A percentile compares a stretch with the other conserved stretches of the same genome.
phyloP scores from a whole-genome alignment of 768 basidiomycete genomes.

The Auricularia sp. region DNA sequence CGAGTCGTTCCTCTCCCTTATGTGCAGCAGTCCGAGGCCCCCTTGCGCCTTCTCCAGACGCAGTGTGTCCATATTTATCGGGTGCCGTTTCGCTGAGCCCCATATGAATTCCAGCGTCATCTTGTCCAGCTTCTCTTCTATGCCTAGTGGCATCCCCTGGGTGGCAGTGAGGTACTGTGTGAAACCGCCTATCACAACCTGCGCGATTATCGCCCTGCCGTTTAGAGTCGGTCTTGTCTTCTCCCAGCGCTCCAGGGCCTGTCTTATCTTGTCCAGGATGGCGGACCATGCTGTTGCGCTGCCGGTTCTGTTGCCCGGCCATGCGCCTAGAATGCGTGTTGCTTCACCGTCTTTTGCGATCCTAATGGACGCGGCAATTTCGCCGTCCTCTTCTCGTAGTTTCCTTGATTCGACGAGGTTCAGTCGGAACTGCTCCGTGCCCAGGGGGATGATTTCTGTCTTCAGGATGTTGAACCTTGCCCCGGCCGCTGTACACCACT shows the following conservation, averaged over 20 bases:
- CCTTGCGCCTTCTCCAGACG: not conserved
- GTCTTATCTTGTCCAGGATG: slow-evolving; percentile 18
- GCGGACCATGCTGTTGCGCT: slow-evolving; percentile 17
- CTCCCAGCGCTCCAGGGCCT: slow-evolving; percentile 16
- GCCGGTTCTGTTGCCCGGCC: slow-evolving; percentile 19
- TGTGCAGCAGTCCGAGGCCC: not conserved
- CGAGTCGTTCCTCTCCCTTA: not conserved
- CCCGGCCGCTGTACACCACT: slow-evolving; percentile 30
- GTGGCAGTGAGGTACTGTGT: slow-evolving; percentile 27
- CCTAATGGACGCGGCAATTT: slow-evolving; percentile 13
- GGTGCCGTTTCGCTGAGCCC: slow-evolving; percentile 4
- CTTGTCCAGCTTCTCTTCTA: slow-evolving; percentile 14
- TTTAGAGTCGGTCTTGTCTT: slow-evolving; percentile 20
- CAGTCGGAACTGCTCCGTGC: slow-evolving; percentile 4
- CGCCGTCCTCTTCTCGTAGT: not conserved
- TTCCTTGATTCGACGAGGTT: slow-evolving; percentile 8
- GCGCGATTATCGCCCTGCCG: slow-evolving; percentile 16
- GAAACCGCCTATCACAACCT: slow-evolving; percentile 20
- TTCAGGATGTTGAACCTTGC: slow-evolving; percentile 34
- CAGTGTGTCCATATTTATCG: not conserved
- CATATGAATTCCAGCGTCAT: slow-evolving; percentile 20
- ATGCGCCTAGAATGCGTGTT: slow-evolving; percentile 24
- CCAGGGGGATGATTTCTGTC: slow-evolving; percentile 29
- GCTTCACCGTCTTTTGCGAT: slow-evolving; percentile 22
- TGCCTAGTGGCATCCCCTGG: slow-evolving; percentile 26